phyloP scores from a whole-genome alignment of 345 rosid genomes.

The Camelina sativa region DNA sequence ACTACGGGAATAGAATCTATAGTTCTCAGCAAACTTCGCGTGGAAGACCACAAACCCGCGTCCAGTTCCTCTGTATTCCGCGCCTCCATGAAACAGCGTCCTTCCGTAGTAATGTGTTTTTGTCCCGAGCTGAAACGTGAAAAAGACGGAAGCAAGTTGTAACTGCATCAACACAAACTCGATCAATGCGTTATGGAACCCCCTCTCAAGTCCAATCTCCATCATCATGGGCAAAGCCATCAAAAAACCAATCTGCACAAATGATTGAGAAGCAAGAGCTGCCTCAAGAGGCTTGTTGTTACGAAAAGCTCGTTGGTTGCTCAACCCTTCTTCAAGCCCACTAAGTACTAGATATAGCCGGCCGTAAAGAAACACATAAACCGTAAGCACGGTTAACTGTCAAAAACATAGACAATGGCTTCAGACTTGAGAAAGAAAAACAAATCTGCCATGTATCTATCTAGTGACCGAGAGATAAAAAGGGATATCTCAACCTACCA shows the following conservation, averaged over 20 bases:
- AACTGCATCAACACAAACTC: constrained; percentile 74
- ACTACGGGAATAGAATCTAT: constrained; percentile 68
- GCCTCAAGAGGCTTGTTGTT: constrained; percentile 61
- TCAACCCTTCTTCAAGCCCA: constrained; percentile 62
- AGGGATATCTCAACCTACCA: constrained; percentile 53
- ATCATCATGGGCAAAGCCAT: constrained; percentile 74
- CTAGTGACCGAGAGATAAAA: constrained; percentile 6
- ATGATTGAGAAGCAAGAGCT: constrained; percentile 71
- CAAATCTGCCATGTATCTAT: not conserved
- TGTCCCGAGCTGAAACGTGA: constrained; percentile 75
- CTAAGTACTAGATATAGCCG: constrained; percentile 64
- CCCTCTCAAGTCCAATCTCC: constrained; percentile 80
- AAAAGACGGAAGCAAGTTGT: constrained; percentile 68
- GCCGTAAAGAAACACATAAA: constrained; percentile 67
- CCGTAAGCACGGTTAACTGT: constrained; percentile 65
- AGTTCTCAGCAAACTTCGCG: constrained; percentile 83
- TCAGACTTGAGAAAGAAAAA: constrained; percentile 8
- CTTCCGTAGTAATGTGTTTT: constrained; percentile 70
- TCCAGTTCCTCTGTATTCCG: constrained; percentile 85
- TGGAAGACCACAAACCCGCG: constrained; percentile 92
- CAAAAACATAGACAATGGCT: constrained; percentile 33
- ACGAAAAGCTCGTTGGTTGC: constrained; percentile 46
- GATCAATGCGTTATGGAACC: constrained; percentile 62
- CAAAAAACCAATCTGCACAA: constrained; percentile 71
- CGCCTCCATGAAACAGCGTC: constrained; percentile 85